These are phyloP conservation scores for Pneumocystis canis DNA, from an alignment of 1,139 yeast genomes.

Conservation along the genomic window DNA sequence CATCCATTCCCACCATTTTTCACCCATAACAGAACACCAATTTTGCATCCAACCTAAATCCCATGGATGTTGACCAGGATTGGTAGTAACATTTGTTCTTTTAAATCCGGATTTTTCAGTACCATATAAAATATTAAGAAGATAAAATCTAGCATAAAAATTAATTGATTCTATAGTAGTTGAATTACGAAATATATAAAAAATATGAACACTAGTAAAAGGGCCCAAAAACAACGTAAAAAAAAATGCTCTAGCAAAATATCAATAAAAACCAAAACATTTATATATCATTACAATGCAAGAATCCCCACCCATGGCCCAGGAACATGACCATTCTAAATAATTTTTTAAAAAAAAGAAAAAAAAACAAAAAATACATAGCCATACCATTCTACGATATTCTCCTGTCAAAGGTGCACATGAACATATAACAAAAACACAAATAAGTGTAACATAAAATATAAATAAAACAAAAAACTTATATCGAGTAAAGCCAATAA, in stretches of 20 bases:
- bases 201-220: conserved; percentile 22
- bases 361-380: conserved; percentile 17
- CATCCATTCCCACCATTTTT: conserved; percentile 24
- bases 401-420: conserved; percentile 18
- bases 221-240: conserved; percentile 18
- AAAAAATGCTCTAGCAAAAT: conserved; percentile 6
- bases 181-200: conserved; percentile 20
- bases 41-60: conserved; percentile 22
- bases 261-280: conserved; percentile 5
- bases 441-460: conserved; percentile 31
- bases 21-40: conserved; percentile 25
- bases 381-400: conserved; percentile 22
- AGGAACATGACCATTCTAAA: background rate
- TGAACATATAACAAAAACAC: conserved; percentile 28
- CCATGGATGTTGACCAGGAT: conserved; percentile 20
- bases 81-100: conserved; percentile 19
- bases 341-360: too few relatives aligned
- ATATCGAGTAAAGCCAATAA: conserved; percentile 69
- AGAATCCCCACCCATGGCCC: conserved; percentile 1
- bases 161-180: conserved; percentile 27
- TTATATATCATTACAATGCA: conserved; percentile 3
- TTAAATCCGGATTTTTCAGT: conserved; percentile 13
- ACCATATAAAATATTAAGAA: conserved; percentile 19
- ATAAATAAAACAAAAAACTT: conserved; percentile 64
- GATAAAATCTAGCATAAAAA: conserved; percentile 17